Percentiles rank a stretch among this genome's conserved stretches.
These are phyloP conservation scores for Kandelia obovata DNA, from an alignment of 345 rosid species.

Conservation along the genomic window DNA sequence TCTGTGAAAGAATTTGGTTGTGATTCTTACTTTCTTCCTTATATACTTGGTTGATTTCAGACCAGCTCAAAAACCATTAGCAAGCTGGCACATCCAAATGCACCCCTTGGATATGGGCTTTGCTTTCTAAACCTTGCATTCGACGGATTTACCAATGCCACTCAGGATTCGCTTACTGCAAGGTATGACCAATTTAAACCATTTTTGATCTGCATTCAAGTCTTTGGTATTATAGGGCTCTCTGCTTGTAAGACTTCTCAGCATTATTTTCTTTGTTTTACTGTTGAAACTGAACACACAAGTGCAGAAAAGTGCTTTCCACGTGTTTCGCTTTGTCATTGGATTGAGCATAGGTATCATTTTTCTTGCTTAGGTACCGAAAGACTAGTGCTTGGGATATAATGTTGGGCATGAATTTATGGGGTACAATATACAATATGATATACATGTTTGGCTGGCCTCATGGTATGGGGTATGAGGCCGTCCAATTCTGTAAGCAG, in stretches of 20 bases:
- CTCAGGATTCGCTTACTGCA: conserved; percentile 84
- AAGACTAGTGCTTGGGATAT: conserved; percentile 91
- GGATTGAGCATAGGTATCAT: background rate
- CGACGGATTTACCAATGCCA: conserved; percentile 98
- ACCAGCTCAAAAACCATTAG: conserved; percentile 91
- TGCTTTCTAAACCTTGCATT: conserved; percentile 91
- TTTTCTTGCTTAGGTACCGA: conserved; percentile 53
- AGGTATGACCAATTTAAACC: conserved; percentile 38
- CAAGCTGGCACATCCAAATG: conserved; percentile 93
- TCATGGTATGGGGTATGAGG: conserved; percentile 65
- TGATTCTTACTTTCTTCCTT: conserved; percentile 2
- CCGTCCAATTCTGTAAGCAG: conserved; percentile 67
- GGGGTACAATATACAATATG: conserved; percentile 91
- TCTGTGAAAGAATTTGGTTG: background rate
- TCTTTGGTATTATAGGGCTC: too few species aligned
- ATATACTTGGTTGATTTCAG: conserved; percentile 37
- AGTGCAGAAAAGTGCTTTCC: too few species aligned
- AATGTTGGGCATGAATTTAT: conserved; percentile 94
- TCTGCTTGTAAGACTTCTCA: too few species aligned
- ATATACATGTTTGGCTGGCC: conserved; percentile 92
- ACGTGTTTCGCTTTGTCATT: too few species aligned
- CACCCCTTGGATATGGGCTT: conserved; percentile 90
- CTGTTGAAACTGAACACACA: too few species aligned
- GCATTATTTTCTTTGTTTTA: too few species aligned
- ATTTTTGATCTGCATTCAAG: background rate